Evolutionary conservation across 2,329 filamentous ascomycete species (phyloP), one percentile per base, ranked within the genome.

Genomic region (Alternaria sp.): DNA sequence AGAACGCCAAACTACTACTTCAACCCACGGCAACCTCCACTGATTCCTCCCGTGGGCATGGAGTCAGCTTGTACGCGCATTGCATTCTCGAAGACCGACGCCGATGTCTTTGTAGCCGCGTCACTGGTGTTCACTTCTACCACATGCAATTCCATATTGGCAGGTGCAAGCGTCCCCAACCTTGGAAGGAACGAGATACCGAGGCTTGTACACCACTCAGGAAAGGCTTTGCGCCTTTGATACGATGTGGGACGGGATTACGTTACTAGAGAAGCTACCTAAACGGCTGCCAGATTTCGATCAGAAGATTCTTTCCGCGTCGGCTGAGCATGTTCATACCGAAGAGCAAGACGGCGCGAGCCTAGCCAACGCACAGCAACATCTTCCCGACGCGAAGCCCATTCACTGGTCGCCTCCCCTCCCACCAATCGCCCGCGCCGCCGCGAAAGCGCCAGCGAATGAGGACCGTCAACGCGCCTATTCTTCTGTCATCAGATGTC

Each of bases 11-110:
- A 41, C n/a, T 41, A 18, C n/a, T 41, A 41, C 33, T 10, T 3
- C 33, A 18, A n/a, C 0, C 15, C 33, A 4, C 33, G 33, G 5
- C 0, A 1, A 5, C 5, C 2, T 0, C 5, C 33, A 1, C 4
- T 5, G n/a, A n/a, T n/a, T n/a, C n/a, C n/a, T n/a, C n/a, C n/a
- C n/a, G n/a, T n/a, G n/a, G n/a, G n/a, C n/a, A n/a, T n/a, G n/a
- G n/a, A n/a, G n/a, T n/a, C n/a, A n/a, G n/a, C n/a, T n/a, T n/a
- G n/a, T n/a, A n/a, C 2, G 5, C 33, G 5, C 5, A 41, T 41
- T 5, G 15, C 37, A 1, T 18, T 41, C 37, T 3, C 2, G n/a
- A 41, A 41, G n/a, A 41, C 37, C 0, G 37, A 0, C 37, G 37
- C 37, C n/a, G 37, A 41, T 18, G 37, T 2, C 37, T 11, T 2